phyloP scores from a whole-genome alignment of 2,329 filamentous ascomycete species.

The Gnomoniopsis sp. region DNA sequence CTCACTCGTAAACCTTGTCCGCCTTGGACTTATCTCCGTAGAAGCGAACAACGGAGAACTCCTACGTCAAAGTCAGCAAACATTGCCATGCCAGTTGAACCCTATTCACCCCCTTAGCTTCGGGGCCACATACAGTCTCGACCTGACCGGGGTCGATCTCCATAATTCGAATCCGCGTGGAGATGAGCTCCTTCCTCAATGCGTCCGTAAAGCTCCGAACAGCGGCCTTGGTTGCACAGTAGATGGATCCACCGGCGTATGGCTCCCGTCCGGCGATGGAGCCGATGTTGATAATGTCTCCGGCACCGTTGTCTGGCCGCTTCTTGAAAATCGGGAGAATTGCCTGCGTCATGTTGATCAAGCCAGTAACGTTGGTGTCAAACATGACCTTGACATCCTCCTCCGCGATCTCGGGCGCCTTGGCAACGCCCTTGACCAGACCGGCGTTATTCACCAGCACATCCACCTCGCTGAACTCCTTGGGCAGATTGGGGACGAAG shows the following conservation, averaged over 20 bases:
- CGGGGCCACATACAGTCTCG: slow-evolving; percentile 61
- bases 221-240: slow-evolving; percentile 90
- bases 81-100: neutral
- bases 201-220: slow-evolving; percentile 81
- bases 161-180: slow-evolving; percentile 77
- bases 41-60: slow-evolving; percentile 87
- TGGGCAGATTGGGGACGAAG: slow-evolving; percentile 72
- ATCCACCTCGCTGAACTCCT: slow-evolving; percentile 80
- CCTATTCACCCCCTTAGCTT: neutral
- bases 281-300: slow-evolving; percentile 94
- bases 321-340: slow-evolving; percentile 78
- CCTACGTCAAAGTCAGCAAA: slow-evolving; percentile 38
- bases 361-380: slow-evolving; percentile 81
- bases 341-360: slow-evolving; percentile 96
- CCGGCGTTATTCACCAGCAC: slow-evolving; percentile 95
- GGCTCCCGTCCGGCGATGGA: slow-evolving; percentile 87
- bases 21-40: slow-evolving; percentile 86
- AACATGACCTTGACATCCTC: slow-evolving; percentile 88
- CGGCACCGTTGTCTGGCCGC: slow-evolving; percentile 70
- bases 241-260: slow-evolving; percentile 83
- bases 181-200: slow-evolving; percentile 77
- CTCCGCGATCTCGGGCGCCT: slow-evolving; percentile 76
- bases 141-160: slow-evolving; percentile 91
- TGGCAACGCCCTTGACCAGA: slow-evolving; percentile 82
- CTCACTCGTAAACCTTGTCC: slow-evolving; percentile 81